Evolutionary conservation across 352 stramenopile genomes (phyloP), one percentile per base, ranked within the genome.

Genomic region (Salisapilia sapeloensis): DNA sequence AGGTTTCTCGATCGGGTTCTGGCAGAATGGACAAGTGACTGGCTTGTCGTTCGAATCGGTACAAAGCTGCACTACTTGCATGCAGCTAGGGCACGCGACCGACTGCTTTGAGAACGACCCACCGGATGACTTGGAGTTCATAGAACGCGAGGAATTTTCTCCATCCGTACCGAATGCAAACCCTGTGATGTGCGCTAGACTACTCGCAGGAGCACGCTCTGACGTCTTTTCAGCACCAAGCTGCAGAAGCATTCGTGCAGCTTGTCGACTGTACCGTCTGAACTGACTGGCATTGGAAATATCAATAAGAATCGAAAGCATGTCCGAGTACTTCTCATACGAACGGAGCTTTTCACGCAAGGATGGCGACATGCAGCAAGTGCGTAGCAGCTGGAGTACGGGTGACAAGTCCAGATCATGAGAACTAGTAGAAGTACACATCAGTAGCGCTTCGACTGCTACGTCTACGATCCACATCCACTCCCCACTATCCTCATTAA

Each of bases 31-130:
- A 29, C 58, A 83, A n/a, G 42, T 38, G 5, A 54, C 43, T 4
- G 50, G 36, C 4, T 53, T 47, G 0, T 52, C 42, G 28, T 56
- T 64, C 10, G 39, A 36, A 11, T 49, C 41, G 1, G 36, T 17
- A 7, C 46, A 44, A n/a, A 74, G 42, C 25, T 56, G 48, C 6
- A 77, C 67, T 0, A 63, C 38, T 39, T 78, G 50, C 1, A 50
- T 56, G 41, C 67, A 83, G 37, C 77, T 56, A 11, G 67, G 51
- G 25, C 67, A 83, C 9, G 63, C 61, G 9, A 69, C 50, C 0
- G 52, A 33, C 17, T n/a, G n/a, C n/a, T n/a, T n/a, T n/a, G n/a
- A n/a, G n/a, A n/a, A n/a, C n/a, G n/a, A n/a, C n/a, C n/a, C n/a
- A n/a, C n/a, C n/a, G n/a, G n/a, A n/a, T n/a, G n/a, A n/a, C n/a